A percentile compares a stretch with the other conserved stretches of the same genome.
Evolutionary conservation across 495 filamentous ascomycete genomes (phyloP).

Genomic region (Podospora tetraspora): DNA sequence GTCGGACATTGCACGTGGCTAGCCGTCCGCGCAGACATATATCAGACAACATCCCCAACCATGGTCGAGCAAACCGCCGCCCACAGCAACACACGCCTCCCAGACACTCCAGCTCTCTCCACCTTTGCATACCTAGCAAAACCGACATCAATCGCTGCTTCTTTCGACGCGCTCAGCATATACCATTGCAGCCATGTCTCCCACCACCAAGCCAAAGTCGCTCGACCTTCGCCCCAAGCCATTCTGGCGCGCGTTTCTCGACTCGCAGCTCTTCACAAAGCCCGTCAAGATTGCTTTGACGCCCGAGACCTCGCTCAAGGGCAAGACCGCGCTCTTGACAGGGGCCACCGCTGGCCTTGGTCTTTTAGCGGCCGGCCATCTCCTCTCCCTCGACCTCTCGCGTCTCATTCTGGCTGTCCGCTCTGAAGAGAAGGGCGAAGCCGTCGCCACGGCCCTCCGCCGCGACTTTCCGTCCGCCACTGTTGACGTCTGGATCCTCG

Average conservation of each 20-base stretch:
- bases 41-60: not conserved
- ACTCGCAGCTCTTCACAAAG: constrained; percentile 8
- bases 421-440: constrained; percentile 15
- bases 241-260: not conserved
- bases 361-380: constrained; percentile 41
- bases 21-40: not conserved
- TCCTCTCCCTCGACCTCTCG: constrained; percentile 15
- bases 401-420: constrained; percentile 18
- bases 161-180: not conserved
- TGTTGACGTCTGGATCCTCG: constrained; percentile 51
- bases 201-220: constrained; percentile 2
- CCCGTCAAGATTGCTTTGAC: not conserved
- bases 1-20: not conserved
- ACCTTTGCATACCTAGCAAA: not conserved
- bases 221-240: constrained; percentile 5
- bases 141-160: not conserved
- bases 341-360: constrained; percentile 51
- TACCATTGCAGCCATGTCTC: not conserved
- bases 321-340: constrained; percentile 48
- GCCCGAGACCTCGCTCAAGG: constrained; percentile 10
- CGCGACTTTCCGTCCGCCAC: constrained; percentile 9
- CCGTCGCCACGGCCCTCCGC: constrained; percentile 7
- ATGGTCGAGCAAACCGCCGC: not conserved
- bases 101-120: not conserved
- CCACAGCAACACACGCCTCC: too few relatives aligned